A percentile compares a stretch with the other conserved stretches of the same genome.
Conservation (phyloP, 2,329 filamentous ascomycete genomes). For the Beauveria medogensis region DNA sequence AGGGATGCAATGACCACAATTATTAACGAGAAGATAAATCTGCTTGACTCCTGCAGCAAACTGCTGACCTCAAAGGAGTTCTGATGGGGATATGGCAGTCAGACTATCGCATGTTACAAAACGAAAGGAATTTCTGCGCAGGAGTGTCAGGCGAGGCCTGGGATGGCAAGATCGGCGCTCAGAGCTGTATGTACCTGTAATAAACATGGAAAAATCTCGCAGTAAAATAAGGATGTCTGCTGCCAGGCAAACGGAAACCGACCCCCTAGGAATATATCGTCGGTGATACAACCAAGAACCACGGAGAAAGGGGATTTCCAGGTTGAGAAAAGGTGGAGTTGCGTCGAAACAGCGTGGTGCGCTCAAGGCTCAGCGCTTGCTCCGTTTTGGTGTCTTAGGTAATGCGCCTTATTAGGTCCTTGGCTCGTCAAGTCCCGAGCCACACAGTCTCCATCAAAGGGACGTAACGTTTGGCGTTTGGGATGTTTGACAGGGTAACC, state of each 20-base stretch:
- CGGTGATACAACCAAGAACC: slow-evolving; percentile 9
- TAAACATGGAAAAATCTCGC: slow-evolving; percentile 18
- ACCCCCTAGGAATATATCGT: slow-evolving; percentile 15
- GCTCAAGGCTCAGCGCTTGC: slow-evolving; percentile 7
- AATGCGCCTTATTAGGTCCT: not conserved
- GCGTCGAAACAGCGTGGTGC: slow-evolving; percentile 5
- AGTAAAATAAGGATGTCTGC: slow-evolving; percentile 29
- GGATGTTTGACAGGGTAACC: not conserved
- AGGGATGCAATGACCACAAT: slow-evolving; percentile 17
- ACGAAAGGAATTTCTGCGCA: slow-evolving; percentile 18
- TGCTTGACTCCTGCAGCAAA: slow-evolving; percentile 64
- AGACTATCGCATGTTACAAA: slow-evolving; percentile 26
- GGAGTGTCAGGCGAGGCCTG: slow-evolving; percentile 15
- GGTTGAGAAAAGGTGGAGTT: slow-evolving; percentile 7
- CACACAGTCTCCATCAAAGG: not conserved
- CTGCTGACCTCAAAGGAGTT: slow-evolving; percentile 75
- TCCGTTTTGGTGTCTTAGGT: slow-evolving; percentile 8
- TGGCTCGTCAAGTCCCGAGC: not conserved
- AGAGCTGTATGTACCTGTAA: slow-evolving; percentile 20
- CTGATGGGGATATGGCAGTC: slow-evolving; percentile 22
- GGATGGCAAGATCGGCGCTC: not conserved
- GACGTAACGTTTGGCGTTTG: slow-evolving; percentile 1
- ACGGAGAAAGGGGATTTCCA: slow-evolving; percentile 5
- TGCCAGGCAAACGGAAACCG: slow-evolving; percentile 27
- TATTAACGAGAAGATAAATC: slow-evolving; percentile 17